A percentile compares a stretch with the other conserved stretches of the same genome.
Conservation (phyloP, 169 alveolate species). For the Cryptosporidium ubiquitum region DNA sequence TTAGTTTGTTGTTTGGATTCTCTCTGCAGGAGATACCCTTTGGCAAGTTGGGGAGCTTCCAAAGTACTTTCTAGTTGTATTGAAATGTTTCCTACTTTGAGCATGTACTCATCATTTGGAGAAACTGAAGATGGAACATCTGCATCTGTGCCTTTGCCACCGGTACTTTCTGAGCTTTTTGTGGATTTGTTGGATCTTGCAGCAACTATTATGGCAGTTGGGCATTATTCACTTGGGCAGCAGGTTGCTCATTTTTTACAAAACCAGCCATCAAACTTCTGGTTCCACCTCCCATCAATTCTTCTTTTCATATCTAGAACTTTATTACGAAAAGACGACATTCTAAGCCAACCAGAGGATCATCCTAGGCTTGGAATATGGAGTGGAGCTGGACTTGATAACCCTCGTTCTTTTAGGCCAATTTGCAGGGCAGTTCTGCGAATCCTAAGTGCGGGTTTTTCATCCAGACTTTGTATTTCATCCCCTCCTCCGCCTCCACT, state of each 20-base stretch:
- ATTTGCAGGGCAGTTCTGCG: conserved; percentile 55
- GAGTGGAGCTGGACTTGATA: conserved; percentile 69
- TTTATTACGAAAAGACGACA: conserved; percentile 5
- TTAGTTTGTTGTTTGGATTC: conserved; percentile 50
- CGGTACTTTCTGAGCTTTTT: conserved; percentile 62
- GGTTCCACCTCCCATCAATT: conserved; percentile 73
- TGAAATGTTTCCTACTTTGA: conserved; percentile 68
- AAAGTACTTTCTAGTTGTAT: conserved; percentile 69
- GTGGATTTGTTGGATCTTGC: conserved; percentile 67
- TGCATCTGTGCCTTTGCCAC: conserved; percentile 27
- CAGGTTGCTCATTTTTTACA: conserved; percentile 67
- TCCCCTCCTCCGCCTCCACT: conserved; percentile 68
- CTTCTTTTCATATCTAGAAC: conserved; percentile 37
- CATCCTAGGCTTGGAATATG: conserved; percentile 50
- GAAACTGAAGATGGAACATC: conserved; percentile 46
- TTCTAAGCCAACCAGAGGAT: background rate
- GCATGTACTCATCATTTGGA: conserved; percentile 69
- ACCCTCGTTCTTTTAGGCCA: conserved; percentile 32
- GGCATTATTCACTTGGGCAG: conserved; percentile 68
- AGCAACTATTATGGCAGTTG: conserved; percentile 72
- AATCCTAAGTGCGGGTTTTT: conserved; percentile 28
- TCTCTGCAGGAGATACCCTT: conserved; percentile 68
- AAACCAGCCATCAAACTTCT: conserved; percentile 66
- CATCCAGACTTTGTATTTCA: conserved; percentile 34
- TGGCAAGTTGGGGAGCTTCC: conserved; percentile 74